Conservation (phyloP, 139 green algal species). For the Chlamydomonas sphaeroides region DNA sequence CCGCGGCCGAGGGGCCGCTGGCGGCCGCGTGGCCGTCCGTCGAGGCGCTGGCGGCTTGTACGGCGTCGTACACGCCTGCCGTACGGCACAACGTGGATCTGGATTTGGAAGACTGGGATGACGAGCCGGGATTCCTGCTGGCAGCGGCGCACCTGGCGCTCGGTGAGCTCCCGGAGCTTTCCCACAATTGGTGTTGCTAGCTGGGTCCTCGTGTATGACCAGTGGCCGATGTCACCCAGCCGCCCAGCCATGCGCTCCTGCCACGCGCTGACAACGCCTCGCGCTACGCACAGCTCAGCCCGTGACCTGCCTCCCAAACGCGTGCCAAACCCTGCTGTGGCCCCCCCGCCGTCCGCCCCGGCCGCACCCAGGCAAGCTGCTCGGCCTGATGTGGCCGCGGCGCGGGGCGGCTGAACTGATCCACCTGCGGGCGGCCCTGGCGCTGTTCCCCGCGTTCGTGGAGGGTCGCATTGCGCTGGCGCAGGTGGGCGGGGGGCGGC, state of each 20-base stretch:
- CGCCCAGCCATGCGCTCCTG: no score
- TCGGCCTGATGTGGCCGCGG: constrained; percentile 18
- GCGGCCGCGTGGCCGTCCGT: background rate
- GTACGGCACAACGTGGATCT: constrained; percentile 49
- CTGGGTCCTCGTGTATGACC: no score
- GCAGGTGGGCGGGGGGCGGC: no score
- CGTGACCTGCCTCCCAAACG: no score
- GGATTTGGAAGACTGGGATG: constrained; percentile 35
- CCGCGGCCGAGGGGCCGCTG: background rate
- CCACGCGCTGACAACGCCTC: no score
- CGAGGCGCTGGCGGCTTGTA: background rate
- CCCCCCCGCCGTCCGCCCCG: no score
- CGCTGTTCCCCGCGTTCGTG: constrained; percentile 40
- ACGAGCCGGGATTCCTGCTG: constrained; percentile 49
- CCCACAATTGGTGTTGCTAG: no score
- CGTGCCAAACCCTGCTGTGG: no score
- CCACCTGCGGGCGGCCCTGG: constrained; percentile 11
- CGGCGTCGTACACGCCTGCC: background rate
- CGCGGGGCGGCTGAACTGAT: background rate
- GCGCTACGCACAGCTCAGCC: no score
- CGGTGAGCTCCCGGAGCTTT: no score
- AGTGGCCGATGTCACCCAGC: no score
- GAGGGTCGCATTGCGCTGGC: constrained; percentile 19
- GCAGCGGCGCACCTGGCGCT: constrained; percentile 36
- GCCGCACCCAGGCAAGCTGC: constrained; percentile 13